These are phyloP conservation scores for Aspergillus hancockii DNA, from an alignment of 495 filamentous ascomycete genomes.

Conservation along the genomic window DNA sequence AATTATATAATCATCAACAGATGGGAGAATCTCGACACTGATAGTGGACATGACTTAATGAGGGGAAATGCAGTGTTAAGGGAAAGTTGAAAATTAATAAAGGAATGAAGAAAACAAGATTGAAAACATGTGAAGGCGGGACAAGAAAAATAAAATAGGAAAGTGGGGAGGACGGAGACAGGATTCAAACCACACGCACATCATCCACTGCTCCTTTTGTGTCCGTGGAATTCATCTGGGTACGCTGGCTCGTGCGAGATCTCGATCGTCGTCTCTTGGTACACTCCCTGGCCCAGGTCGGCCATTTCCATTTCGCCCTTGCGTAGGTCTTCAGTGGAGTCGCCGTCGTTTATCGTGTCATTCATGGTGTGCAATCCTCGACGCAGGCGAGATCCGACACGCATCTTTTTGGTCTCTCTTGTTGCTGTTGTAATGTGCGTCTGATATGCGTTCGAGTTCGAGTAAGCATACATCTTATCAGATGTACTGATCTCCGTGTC, in stretches of 20 bases:
- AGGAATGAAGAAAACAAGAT: not conserved
- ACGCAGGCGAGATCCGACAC: slow-evolving; percentile 27
- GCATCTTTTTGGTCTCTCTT: slow-evolving; percentile 19
- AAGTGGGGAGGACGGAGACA: not conserved
- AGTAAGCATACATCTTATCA: slow-evolving; percentile 28
- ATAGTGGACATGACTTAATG: too few relatives aligned
- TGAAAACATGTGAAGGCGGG: too few relatives aligned
- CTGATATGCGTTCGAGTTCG: slow-evolving; percentile 25
- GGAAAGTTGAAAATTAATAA: not conserved
- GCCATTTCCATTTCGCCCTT: slow-evolving; percentile 36
- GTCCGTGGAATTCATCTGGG: slow-evolving; percentile 16
- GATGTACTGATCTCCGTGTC: slow-evolving; percentile 38
- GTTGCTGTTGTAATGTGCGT: slow-evolving; percentile 33
- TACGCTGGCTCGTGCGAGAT: slow-evolving; percentile 39
- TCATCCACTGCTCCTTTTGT: slow-evolving; percentile 2
- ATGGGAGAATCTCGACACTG: not conserved
- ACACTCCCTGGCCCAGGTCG: slow-evolving; percentile 35
- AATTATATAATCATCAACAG: not conserved
- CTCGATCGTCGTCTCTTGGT: slow-evolving; percentile 46
- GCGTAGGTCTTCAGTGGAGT: slow-evolving; percentile 40
- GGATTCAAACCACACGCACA: not conserved
- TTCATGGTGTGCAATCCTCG: slow-evolving; percentile 24
- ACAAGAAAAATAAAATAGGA: not conserved
- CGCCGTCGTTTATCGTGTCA: slow-evolving; percentile 29
- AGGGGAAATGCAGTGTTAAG: too few relatives aligned